phyloP scores from a whole-genome alignment of 2,329 filamentous ascomycete genomes.

The Xylariaceae sp. region DNA sequence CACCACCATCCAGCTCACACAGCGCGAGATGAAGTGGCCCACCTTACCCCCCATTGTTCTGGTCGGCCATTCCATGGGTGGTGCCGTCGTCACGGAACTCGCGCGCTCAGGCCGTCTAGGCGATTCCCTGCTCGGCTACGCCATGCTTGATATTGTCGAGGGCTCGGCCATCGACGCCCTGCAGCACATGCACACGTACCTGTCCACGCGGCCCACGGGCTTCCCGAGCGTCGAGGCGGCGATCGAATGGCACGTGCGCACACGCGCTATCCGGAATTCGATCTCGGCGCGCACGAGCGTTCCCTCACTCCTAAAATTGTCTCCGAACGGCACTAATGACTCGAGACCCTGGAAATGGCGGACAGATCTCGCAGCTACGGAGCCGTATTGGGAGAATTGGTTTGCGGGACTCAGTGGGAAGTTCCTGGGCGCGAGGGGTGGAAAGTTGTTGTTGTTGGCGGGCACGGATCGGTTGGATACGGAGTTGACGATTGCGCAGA shows the following conservation, averaged over 20 bases:
- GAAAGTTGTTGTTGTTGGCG: constrained; percentile 32
- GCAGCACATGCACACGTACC: constrained; percentile 87
- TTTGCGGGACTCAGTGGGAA: constrained; percentile 83
- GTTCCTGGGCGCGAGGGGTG: constrained; percentile 73
- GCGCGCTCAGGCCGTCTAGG: constrained; percentile 64
- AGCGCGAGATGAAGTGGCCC: constrained; percentile 65
- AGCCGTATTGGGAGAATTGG: constrained; percentile 93
- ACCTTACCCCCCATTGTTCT: constrained; percentile 70
- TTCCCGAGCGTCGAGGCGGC: constrained; percentile 75
- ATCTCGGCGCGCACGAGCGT: constrained; percentile 84
- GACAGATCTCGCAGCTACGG: constrained; percentile 76
- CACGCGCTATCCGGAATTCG: constrained; percentile 77
- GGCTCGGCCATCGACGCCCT: constrained; percentile 92
- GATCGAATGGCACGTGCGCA: constrained; percentile 91
- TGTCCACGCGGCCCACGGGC: constrained; percentile 70
- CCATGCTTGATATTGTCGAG: constrained; percentile 91
- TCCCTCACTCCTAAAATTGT: constrained; percentile 62
- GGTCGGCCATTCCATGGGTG: constrained; percentile 88
- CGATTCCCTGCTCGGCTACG: constrained; percentile 70
- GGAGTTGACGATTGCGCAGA: constrained; percentile 35
- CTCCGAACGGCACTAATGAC: constrained; percentile 21
- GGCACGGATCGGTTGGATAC: constrained; percentile 34
- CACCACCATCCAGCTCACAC: constrained; percentile 62
- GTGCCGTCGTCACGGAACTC: constrained; percentile 82
- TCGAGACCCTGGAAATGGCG: constrained; percentile 70